Base-by-base conservation (phyloP, 169 alveolate species). In the Eimeria acervulina region DNA sequence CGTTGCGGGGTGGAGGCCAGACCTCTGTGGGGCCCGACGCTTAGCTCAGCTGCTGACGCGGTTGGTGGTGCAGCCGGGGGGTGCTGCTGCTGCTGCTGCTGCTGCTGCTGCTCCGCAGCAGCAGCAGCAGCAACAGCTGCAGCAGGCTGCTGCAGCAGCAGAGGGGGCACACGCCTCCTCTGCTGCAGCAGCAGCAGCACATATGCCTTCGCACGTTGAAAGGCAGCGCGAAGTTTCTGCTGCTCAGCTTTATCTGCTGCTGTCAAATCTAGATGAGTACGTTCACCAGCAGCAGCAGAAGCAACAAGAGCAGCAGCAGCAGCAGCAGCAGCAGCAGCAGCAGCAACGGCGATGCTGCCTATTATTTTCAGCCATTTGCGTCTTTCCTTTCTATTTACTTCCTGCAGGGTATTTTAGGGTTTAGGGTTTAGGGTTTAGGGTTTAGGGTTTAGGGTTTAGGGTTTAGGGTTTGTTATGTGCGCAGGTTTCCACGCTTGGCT, bases 1-100 rank as follows among this genome's bases (percentile, higher is more conserved):
- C 76, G 98, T 98, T 78, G 97, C 97, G 55, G 97, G 97, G 70
- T 98, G 99, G 98, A 88, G 99, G 40, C 98, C 98, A 28, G 99
- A 98, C 47, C 89, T 97, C 31, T 94, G 97, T 21, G 99, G 99
- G 7, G 98, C 99, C 92, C 95, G 99, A 17, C 97, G 99, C 59
- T 94, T 98, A n/a, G 98, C 99, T 8, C 99, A 98, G 92, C 96
- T 97, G 89, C 88, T 97, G 17, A 93, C 96, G 70, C 96, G 95
- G 80, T 80, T 81, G 28, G 97, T 97, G 31, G 93, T 70, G 15
- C 81, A 36, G 81, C 81, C 81, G 95, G 95, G 95, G 63, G 44
- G 96, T 92, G 70, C 83, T 95, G 59, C 88, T 61, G 74, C 96
- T 95, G 72, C 89, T 74, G 85, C 85, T 74, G 85, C 85, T 36